A percentile compares a stretch with the other conserved stretches of the same genome.
Conservation (phyloP, 2,329 filamentous ascomycete species). For the Epichloe elymi region DNA sequence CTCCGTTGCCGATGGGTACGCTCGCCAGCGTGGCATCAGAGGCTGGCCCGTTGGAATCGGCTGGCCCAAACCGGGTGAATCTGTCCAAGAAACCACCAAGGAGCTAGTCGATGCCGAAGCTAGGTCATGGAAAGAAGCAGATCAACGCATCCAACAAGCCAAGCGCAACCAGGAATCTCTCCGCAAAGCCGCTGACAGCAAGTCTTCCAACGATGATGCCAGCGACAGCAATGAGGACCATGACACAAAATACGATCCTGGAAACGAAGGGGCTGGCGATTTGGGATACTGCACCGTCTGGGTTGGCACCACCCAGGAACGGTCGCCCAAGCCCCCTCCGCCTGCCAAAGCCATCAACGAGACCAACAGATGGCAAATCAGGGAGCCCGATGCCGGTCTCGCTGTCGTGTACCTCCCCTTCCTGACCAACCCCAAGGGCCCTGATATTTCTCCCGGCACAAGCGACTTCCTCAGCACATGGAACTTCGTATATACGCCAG, state of each 20-base stretch:
- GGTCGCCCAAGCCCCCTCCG: constrained; percentile 39
- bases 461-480: constrained; percentile 88
- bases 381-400: constrained; percentile 69
- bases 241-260: constrained; percentile 26
- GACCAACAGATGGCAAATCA: constrained; percentile 50
- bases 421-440: constrained; percentile 65
- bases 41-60: constrained; percentile 94
- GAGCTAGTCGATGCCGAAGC: constrained; percentile 56
- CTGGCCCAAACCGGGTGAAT: constrained; percentile 59
- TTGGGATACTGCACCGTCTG: constrained; percentile 89
- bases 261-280: constrained; percentile 38
- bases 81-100: constrained; percentile 44
- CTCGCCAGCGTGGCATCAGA: constrained; percentile 75
- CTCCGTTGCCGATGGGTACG: constrained; percentile 85
- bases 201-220: constrained; percentile 10
- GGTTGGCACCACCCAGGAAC: constrained; percentile 76
- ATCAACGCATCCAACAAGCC: constrained; percentile 50
- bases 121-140: constrained; percentile 44
- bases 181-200: constrained; percentile 11
- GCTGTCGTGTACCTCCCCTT: constrained; percentile 80
- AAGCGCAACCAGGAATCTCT: constrained; percentile 29
- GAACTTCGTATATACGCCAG: constrained; percentile 93
- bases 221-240: constrained; percentile 13
- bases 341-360: constrained; percentile 43
- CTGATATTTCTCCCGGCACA: constrained; percentile 68